Base-by-base conservation (phyloP, 345 rosid species). In the Durio zibethinus region DNA sequence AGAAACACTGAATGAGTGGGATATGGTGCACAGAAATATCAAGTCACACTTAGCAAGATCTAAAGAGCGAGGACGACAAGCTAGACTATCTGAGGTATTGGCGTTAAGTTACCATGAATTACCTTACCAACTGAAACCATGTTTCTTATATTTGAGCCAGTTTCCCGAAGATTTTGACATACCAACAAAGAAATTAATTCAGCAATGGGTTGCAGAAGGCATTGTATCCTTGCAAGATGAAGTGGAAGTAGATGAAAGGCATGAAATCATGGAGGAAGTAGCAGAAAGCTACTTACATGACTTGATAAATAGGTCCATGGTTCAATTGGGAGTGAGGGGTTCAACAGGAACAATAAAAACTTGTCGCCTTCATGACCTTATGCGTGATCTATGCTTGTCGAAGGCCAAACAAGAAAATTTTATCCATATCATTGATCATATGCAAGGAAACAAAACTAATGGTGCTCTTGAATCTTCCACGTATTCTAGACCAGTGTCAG, bases 301-400 rank as follows among this genome's bases (percentile, higher is more conserved):
- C 67, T 66, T 87, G 60, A 72, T 74, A 11, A 72, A 80, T 4
- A 78, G 85, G 77, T 80, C 80, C 2, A 73, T 83, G 85, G 81
- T 87, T 78, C 76, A 85, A 76, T 77, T 81, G 53, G 84, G 20
- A 7, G 29, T 66, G n/a, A 78, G 69, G 10, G 73, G 78, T n/a
- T 76, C 61, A 45, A 77, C 78, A 8, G 86, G 86, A 69, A 81
- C 77, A 64, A 76, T 84, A 47, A 81, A 79, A 66, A 75, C 74
- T 18, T 86, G 87, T 23, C 82, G 65, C 36, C 83, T 86, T 42
- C 86, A 86, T 18, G 83, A 86, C 48, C 77, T 83, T 62, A 80
- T 87, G 81, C 82, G 88, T 21, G 86, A 85, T 6, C 47, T 85
- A 9, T 78, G 84, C 59, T 5, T 84, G 73, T 29, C 6, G 1